Evolutionary conservation across 1,284 basidiomycete species (phyloP).

Genomic region (Austropuccinia psidii): DNA sequence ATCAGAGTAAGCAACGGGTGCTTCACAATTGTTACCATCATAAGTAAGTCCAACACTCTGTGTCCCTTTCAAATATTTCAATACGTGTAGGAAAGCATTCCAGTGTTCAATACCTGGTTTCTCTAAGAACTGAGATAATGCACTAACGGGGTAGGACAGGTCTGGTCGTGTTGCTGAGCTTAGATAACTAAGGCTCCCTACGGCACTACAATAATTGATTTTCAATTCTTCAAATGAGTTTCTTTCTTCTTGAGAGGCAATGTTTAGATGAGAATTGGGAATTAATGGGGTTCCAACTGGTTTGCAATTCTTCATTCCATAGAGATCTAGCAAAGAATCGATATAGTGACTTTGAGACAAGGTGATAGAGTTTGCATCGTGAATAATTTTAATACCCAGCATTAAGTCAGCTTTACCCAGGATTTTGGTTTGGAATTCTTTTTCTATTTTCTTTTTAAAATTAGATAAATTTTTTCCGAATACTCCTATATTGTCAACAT

Average conservation of each 20-base stretch:
- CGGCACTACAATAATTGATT: not conserved
- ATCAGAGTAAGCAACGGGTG: slow-evolving; percentile 41
- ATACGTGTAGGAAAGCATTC: not conserved
- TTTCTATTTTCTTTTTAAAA: too few relatives aligned
- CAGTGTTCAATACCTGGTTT: not conserved
- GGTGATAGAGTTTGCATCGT: too few relatives aligned
- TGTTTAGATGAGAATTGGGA: too few relatives aligned
- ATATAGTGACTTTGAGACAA: too few relatives aligned
- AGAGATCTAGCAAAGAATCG: too few relatives aligned
- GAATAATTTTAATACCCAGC: too few relatives aligned
- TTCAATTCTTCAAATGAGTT: not conserved
- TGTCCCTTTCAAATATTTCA: not conserved
- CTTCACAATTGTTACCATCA: not conserved
- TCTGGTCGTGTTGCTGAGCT: not conserved
- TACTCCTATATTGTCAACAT: not conserved
- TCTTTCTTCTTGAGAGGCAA: not conserved
- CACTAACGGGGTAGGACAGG: not conserved
- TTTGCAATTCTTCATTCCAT: too few relatives aligned
- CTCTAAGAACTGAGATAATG: not conserved
- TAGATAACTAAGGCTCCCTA: not conserved
- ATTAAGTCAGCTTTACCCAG: too few relatives aligned
- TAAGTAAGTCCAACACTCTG: not conserved
- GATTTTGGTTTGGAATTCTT: too few relatives aligned
- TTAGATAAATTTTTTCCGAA: not conserved
- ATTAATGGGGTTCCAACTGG: too few relatives aligned